Evolutionary conservation across 805 yeast species (phyloP).

Genomic region (Sugiyamaella boreocaroliniensis): DNA sequence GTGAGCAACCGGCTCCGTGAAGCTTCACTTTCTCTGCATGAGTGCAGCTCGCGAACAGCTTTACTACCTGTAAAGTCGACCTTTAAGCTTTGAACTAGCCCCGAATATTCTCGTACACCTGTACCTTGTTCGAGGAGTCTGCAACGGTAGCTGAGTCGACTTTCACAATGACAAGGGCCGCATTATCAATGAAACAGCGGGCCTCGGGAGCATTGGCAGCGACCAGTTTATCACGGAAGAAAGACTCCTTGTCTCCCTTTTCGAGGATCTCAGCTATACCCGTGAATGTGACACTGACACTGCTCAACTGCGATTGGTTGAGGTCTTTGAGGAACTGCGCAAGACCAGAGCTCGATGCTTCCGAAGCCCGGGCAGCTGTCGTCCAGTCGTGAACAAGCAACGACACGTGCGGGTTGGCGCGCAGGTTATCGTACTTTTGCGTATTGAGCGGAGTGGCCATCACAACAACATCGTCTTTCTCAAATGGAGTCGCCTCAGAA

Average conservation of each 20-base stretch:
- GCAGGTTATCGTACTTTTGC: slow-evolving; percentile 65
- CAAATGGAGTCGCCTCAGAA: slow-evolving; percentile 30
- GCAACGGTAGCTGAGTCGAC: slow-evolving; percentile 69
- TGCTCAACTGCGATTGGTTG: slow-evolving; percentile 72
- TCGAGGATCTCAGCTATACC: slow-evolving; percentile 61
- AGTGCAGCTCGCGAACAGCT: too few species aligned
- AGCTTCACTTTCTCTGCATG: background rate
- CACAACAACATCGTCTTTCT: slow-evolving; percentile 48
- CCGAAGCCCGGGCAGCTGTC: slow-evolving; percentile 30
- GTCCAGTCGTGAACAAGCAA: slow-evolving; percentile 89
- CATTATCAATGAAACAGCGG: slow-evolving; percentile 48
- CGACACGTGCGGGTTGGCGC: slow-evolving; percentile 68
- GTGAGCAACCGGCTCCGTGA: background rate
- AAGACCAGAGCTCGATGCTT: slow-evolving; percentile 31
- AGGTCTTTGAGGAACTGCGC: slow-evolving; percentile 61
- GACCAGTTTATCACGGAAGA: slow-evolving; percentile 56
- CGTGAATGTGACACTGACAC: slow-evolving; percentile 72
- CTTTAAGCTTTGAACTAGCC: background rate
- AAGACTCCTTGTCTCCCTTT: slow-evolving; percentile 49
- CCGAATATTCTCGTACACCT: slow-evolving; percentile 4
- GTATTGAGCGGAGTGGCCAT: slow-evolving; percentile 68
- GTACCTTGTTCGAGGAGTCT: slow-evolving; percentile 45
- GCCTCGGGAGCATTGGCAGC: slow-evolving; percentile 55
- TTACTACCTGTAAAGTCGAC: background rate
- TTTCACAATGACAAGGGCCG: slow-evolving; percentile 59